Base-by-base conservation (phyloP, 257 asterid genomes). In the Petrea volubilis region DNA sequence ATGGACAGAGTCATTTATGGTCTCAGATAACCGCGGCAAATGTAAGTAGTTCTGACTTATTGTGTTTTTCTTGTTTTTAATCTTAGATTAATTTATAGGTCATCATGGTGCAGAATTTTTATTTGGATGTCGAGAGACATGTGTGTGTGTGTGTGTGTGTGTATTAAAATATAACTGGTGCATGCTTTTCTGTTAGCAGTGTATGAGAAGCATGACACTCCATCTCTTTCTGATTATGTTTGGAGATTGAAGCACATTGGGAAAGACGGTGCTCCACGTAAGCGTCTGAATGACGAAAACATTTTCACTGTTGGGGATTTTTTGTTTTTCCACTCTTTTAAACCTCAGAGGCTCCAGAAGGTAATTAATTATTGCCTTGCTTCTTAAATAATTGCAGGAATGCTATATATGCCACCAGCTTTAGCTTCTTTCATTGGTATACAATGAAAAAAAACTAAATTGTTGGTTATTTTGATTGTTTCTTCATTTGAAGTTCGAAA, bases 1-100 rank as follows among this genome's bases (percentile, higher is more conserved):
- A 43, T 47, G 59, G 73, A 76, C 92, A 3, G 43, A 56, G 17
- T 64, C 87, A 2, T 88, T 88, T 55, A 21, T 15, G 68, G 84
- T 86, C 70, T 38, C 7, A 65, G 96, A 88, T 60, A 36, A 67
- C 4, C 85, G 92, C 9, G 9, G 29, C 27, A 44, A 23, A 18
- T 27, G 96, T 86, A 80, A 76, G 87, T 64, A 38, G 28, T 38
- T 23, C 72, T 17, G 28, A 3, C 12, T 64, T 21, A 21, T 52
- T 41, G 46, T 72, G 36, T 46, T 52, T 44, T 52, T 15, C 20
- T 55, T 58, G 44, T 17, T 67, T n/a, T n/a, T n/a, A n/a, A n/a
- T n/a, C 55, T 41, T 53, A n/a, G 12, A 56, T 15, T 28, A 15
- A 43, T 57, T 41, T 27, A 3, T 18, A 13, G 14, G 28, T 0